These are phyloP conservation scores for Nepenthes gracilis DNA, from an alignment of 148 eudicot species.

Conservation along the genomic window DNA sequence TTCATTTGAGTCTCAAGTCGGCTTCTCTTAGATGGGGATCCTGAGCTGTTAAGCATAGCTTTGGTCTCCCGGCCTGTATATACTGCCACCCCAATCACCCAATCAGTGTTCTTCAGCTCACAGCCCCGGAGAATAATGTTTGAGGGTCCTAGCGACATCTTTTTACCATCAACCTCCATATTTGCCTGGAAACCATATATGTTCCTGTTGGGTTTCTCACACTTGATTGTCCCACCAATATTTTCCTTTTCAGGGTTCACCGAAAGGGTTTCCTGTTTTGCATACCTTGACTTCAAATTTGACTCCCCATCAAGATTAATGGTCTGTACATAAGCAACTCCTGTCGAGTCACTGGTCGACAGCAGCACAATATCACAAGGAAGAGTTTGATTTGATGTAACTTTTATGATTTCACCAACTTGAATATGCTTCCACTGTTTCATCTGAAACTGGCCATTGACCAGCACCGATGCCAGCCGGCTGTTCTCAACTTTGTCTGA, in stretches of 20 bases:
- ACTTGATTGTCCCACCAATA: slow-evolving; percentile 72
- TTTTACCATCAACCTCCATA: slow-evolving; percentile 90
- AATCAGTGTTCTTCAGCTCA: slow-evolving; percentile 84
- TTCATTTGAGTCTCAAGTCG: slow-evolving; percentile 93
- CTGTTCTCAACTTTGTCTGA: slow-evolving; percentile 84
- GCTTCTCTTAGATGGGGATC: slow-evolving; percentile 96
- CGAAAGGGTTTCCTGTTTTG: slow-evolving; percentile 85
- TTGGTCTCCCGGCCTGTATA: slow-evolving; percentile 93
- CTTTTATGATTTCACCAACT: slow-evolving; percentile 81
- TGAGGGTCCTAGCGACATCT: slow-evolving; percentile 86
- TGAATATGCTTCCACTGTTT: slow-evolving; percentile 79
- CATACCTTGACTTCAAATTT: slow-evolving; percentile 90
- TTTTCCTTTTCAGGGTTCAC: slow-evolving; percentile 48
- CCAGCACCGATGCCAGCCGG: slow-evolving; percentile 53
- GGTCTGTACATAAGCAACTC: slow-evolving; percentile 94
- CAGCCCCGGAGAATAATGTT: slow-evolving; percentile 92
- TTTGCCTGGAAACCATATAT: slow-evolving; percentile 87
- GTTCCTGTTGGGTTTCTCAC: slow-evolving; percentile 93
- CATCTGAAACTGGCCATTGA: slow-evolving; percentile 41
- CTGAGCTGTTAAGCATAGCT: slow-evolving; percentile 96
- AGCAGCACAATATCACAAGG: slow-evolving; percentile 94
- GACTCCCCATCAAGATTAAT: slow-evolving; percentile 97
- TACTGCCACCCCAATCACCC: slow-evolving; percentile 89
- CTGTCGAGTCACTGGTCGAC: slow-evolving; percentile 92
- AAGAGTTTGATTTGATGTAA: slow-evolving; percentile 66